Base-by-base conservation (phyloP, 139 green algal genomes). In the Chlorella sp. region DNA sequence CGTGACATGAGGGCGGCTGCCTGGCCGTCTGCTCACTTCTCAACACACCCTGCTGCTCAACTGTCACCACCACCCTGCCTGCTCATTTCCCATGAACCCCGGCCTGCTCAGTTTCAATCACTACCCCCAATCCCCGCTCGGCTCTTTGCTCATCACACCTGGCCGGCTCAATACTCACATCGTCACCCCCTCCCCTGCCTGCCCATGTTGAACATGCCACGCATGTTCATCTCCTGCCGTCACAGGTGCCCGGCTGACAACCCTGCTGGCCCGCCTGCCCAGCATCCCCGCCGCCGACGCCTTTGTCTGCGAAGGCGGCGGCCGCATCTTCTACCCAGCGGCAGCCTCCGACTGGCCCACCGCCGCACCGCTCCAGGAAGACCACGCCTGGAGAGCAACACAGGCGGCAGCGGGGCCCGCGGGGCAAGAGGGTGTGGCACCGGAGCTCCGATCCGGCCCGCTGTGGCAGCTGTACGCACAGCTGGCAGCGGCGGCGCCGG, bases 271-370 rank as follows among this genome's bases (percentile, higher is more conserved):
- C 91, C 94, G 96, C 28, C 92, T 98, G 80, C 93, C 96, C 5
- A 97, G 93, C 91, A 93, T 98, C 81, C 96, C 96, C 18, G 88
- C 88, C 5, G 95, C 94, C 16, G 96, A 98, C 85, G 96, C 96
- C 19, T 95, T 94, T 86, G 94, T 97, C 2, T 95, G 93, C 85
- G 96, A 98, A 81, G 97, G 96, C 36, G 96, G 96, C 19, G 96
- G 96, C 39, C 92, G 96, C 69, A 96, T 97, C 48, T 96, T 95
- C 73, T 97, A 85, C 78, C 68, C 57, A 12, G 37, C 78, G 39
- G 16, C 85, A 19, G 22, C 95, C 81, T 90, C 91, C 28, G 88
- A 86, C 83, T 85, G 92, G 53, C 78, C 81, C 3, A 86, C 93
- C 88, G 95, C 93, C 0, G 91, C 91, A 24, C 95, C 94, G 0